These are phyloP conservation scores for Tetrapyrgos nigripes DNA, from an alignment of 1,284 basidiomycete genomes.

Conservation along the genomic window DNA sequence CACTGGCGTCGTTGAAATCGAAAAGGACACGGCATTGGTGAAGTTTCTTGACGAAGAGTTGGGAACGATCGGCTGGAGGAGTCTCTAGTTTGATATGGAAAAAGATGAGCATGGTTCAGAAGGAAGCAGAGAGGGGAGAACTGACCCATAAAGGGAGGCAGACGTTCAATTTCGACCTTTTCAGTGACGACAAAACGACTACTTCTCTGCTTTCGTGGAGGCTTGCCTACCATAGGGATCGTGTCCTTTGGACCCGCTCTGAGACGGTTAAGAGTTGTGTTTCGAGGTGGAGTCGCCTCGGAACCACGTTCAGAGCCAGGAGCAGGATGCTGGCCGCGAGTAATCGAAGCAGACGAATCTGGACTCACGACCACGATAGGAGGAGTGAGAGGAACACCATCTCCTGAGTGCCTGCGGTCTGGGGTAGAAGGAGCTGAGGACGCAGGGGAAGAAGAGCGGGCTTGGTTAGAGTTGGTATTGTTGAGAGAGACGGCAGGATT, in stretches of 20 bases:
- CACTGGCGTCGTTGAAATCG: constrained; percentile 98
- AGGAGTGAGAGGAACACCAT: constrained; percentile 64
- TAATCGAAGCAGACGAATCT: constrained; percentile 66
- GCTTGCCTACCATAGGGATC: constrained; percentile 93
- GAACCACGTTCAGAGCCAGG: constrained; percentile 48
- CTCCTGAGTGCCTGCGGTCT: constrained; percentile 51
- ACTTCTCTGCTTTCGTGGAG: constrained; percentile 94
- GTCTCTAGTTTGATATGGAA: constrained; percentile 71
- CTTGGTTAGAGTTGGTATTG: constrained; percentile 1
- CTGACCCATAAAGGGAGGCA: constrained; percentile 93
- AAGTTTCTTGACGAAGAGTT: constrained; percentile 94
- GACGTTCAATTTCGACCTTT: constrained; percentile 94
- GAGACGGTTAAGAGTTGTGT: constrained; percentile 69
- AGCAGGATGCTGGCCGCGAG: constrained; percentile 42
- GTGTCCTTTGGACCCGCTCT: constrained; percentile 89
- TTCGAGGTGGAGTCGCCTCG: constrained; percentile 62
- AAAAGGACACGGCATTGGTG: constrained; percentile 97
- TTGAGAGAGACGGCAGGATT: constrained; percentile 44
- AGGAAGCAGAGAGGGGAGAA: background rate
- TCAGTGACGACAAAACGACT: constrained; percentile 97
- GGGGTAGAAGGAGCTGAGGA: constrained; percentile 30
- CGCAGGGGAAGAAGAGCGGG: constrained; percentile 27
- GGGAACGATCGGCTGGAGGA: constrained; percentile 85
- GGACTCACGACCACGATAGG: constrained; percentile 92
- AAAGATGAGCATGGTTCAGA: constrained; percentile 18